Conservation (phyloP, 140 eudicot species). For the Bidens hawaiensis region DNA sequence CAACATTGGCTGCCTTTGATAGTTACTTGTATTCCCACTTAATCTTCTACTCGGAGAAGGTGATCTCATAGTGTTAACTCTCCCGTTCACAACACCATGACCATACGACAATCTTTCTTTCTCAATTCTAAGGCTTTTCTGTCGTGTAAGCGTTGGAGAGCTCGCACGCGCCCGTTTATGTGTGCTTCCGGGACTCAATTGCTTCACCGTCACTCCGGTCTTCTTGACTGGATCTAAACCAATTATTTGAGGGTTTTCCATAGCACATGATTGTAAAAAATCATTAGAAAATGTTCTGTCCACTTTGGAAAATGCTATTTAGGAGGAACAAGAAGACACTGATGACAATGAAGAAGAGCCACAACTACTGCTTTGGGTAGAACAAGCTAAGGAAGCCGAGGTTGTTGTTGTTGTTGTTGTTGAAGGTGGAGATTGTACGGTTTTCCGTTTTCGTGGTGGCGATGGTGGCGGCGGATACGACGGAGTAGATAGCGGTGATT, state of each 20-base stretch:
- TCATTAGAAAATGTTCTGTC: slow-evolving; percentile 59
- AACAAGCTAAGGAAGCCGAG: slow-evolving; percentile 37
- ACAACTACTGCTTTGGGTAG: slow-evolving; percentile 28
- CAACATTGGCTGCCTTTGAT: slow-evolving; percentile 24
- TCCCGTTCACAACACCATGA: slow-evolving; percentile 16
- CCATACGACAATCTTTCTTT: slow-evolving; percentile 26
- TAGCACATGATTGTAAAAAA: slow-evolving; percentile 48
- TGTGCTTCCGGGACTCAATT: slow-evolving; percentile 22
- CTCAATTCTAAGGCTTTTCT: slow-evolving; percentile 55
- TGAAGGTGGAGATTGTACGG: slow-evolving; percentile 37
- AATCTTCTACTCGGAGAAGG: slow-evolving; percentile 70
- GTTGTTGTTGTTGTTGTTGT: slow-evolving; percentile 18
- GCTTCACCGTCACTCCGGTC: slow-evolving; percentile 13
- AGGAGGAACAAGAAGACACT: slow-evolving; percentile 39
- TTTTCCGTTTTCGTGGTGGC: slow-evolving; percentile 23
- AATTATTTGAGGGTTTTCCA: slow-evolving; percentile 54
- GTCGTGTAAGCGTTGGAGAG: slow-evolving; percentile 56
- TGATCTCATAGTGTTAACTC: slow-evolving; percentile 35
- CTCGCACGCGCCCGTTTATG: slow-evolving; percentile 55
- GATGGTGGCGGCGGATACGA: slow-evolving; percentile 17
- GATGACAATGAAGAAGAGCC: slow-evolving; percentile 34
- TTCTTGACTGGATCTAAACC: slow-evolving; percentile 18
- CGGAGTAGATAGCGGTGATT: slow-evolving; percentile 21
- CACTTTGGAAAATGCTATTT: slow-evolving; percentile 22
- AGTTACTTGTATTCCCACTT: slow-evolving; percentile 11